Conservation (phyloP, 2,329 filamentous ascomycete species). For the Paecilomyces variotii region DNA sequence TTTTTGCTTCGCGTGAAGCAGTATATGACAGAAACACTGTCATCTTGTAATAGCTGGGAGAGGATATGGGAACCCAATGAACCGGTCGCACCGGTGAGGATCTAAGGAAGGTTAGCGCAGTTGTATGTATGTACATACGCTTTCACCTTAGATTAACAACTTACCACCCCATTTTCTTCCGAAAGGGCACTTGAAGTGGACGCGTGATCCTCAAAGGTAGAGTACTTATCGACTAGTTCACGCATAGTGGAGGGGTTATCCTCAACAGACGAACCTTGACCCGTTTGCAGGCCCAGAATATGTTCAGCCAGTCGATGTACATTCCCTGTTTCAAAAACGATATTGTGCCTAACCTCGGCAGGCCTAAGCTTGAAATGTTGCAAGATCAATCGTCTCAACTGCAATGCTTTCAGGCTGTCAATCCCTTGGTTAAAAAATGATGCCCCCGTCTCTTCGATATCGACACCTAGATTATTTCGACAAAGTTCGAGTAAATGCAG, state of each 20-base stretch:
- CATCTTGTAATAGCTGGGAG: slow-evolving; percentile 28
- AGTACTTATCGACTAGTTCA: slow-evolving; percentile 40
- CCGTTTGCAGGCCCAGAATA: slow-evolving; percentile 23
- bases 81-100: slow-evolving; percentile 39
- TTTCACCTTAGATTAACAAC: slow-evolving; percentile 1
- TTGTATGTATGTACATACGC: neutral
- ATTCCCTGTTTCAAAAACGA: slow-evolving; percentile 37
- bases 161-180: slow-evolving; percentile 14
- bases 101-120: slow-evolving; percentile 7
- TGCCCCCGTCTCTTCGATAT: slow-evolving; percentile 19
- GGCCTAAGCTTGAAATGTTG: slow-evolving; percentile 29
- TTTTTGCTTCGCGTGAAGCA: slow-evolving; percentile 27
- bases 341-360: slow-evolving; percentile 27
- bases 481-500: slow-evolving; percentile 22
- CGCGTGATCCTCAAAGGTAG: slow-evolving; percentile 28
- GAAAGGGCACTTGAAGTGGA: slow-evolving; percentile 16
- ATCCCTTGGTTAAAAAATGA: slow-evolving; percentile 41
- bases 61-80: slow-evolving; percentile 37
- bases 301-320: slow-evolving; percentile 27
- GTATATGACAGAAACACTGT: slow-evolving; percentile 26
- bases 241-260: slow-evolving; percentile 29
- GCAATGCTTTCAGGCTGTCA: slow-evolving; percentile 41
- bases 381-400: slow-evolving; percentile 36
- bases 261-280: slow-evolving; percentile 6
- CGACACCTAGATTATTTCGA: slow-evolving; percentile 24